phyloP scores from a whole-genome alignment of 768 basidiomycete genomes.

The Imleria badia region DNA sequence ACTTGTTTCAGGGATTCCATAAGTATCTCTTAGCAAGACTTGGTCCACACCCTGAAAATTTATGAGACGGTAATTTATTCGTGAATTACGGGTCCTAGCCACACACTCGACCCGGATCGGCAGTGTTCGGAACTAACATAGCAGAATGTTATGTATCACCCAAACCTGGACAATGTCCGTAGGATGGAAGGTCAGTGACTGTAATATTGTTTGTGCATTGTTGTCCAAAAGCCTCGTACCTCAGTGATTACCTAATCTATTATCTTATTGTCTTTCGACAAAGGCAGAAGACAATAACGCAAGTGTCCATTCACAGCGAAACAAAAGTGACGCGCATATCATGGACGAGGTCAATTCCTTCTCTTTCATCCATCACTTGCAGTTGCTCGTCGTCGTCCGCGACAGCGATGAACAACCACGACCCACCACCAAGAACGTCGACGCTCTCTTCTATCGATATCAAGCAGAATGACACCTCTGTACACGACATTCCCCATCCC shows the following conservation, averaged over 20 bases:
- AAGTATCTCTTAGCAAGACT: no score
- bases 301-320: slow-evolving; percentile 11
- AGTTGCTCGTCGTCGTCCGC: slow-evolving; percentile 28
- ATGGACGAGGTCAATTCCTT: slow-evolving; percentile 6
- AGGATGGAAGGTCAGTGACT: no score
- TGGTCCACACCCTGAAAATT: no score
- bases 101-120: no score
- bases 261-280: slow-evolving; percentile 27
- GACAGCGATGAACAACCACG: slow-evolving; percentile 34
- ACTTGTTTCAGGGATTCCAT: no score
- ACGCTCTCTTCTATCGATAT: slow-evolving; percentile 20
- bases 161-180: no score
- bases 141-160: no score
- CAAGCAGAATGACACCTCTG: slow-evolving; percentile 18
- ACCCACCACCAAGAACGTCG: slow-evolving; percentile 21
- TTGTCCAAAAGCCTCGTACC: slow-evolving; percentile 23
- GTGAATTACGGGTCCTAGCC: no score
- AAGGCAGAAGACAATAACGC: slow-evolving; percentile 21
- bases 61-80: no score
- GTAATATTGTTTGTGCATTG: slow-evolving; percentile 18
- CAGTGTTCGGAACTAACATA: no score
- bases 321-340: slow-evolving; percentile 23
- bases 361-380: slow-evolving; percentile 8
- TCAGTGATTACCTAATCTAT: slow-evolving; percentile 9
- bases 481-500: slow-evolving; percentile 16